phyloP scores from a whole-genome alignment of 345 rosid genomes.

The Moricandia arvensis region DNA sequence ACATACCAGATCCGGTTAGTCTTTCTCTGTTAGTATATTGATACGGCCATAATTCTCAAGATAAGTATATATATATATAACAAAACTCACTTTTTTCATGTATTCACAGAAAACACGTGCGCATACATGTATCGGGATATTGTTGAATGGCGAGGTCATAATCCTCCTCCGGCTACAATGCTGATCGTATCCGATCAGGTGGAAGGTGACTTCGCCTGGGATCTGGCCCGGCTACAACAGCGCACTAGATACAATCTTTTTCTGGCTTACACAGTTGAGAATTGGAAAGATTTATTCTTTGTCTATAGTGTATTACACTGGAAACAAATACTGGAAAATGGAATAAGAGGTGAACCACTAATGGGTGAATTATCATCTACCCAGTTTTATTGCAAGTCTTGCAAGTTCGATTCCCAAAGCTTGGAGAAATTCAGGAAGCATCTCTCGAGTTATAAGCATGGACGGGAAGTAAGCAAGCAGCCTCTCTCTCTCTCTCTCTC shows the following conservation, averaged over 20 bases:
- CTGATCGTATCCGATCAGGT: slow-evolving; percentile 9
- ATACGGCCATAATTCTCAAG: no score
- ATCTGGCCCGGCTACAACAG: slow-evolving; percentile 4
- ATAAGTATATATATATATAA: background rate
- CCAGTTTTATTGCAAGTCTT: slow-evolving; percentile 2
- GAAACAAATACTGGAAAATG: background rate
- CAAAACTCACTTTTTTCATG: background rate
- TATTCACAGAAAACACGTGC: background rate
- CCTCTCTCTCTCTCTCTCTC: no score
- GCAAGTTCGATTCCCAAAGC: background rate
- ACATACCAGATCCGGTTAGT: background rate
- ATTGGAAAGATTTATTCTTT: background rate
- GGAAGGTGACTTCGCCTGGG: background rate
- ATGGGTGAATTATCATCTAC: background rate
- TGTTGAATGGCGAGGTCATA: background rate
- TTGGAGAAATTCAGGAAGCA: background rate
- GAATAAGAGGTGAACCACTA: background rate
- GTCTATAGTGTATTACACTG: background rate
- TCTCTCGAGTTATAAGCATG: background rate
- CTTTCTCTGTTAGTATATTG: background rate
- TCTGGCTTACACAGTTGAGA: background rate
- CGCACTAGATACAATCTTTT: background rate
- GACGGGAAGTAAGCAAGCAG: no score
- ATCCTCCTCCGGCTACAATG: slow-evolving; percentile 13
- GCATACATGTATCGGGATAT: background rate